phyloP scores from a whole-genome alignment of 2,329 filamentous ascomycete genomes.

The Capronia epimyces region DNA sequence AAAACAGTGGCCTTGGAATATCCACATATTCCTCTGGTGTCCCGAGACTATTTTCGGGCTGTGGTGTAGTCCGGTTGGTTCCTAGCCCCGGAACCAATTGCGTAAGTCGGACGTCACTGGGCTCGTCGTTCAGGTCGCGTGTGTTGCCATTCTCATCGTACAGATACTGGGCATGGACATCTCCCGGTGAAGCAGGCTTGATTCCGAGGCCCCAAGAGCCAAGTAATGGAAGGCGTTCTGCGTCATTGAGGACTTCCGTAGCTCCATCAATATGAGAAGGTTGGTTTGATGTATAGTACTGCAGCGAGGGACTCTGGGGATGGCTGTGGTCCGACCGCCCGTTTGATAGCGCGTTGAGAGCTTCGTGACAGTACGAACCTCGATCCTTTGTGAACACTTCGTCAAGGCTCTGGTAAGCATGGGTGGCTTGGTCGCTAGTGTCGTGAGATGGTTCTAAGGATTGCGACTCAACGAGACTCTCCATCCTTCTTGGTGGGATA shows the following conservation, averaged over 20 bases:
- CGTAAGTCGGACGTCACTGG: background rate
- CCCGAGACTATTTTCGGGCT: background rate
- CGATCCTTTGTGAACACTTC: slow-evolving; percentile 18
- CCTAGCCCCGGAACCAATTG: background rate
- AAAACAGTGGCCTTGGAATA: slow-evolving; percentile 25
- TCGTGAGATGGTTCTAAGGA: slow-evolving; percentile 7
- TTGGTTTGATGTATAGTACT: background rate
- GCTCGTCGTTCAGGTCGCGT: background rate
- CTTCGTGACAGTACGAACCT: background rate
- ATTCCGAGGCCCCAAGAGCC: background rate
- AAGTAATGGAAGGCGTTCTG: background rate
- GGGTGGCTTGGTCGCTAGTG: slow-evolving; percentile 1
- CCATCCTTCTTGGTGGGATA: slow-evolving; percentile 29
- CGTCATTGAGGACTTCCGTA: background rate
- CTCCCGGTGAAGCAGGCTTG: background rate
- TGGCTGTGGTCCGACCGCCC: background rate
- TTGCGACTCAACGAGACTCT: slow-evolving; percentile 30
- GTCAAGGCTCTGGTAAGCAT: slow-evolving; percentile 21
- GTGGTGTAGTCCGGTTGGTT: too few relatives aligned
- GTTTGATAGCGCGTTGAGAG: background rate
- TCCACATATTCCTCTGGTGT: slow-evolving; percentile 9
- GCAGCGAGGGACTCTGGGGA: background rate
- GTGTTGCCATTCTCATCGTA: background rate
- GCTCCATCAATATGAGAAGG: background rate
- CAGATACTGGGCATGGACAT: background rate